Conservation (phyloP, 331 rosid genomes). For the Cucumis variabilis region DNA sequence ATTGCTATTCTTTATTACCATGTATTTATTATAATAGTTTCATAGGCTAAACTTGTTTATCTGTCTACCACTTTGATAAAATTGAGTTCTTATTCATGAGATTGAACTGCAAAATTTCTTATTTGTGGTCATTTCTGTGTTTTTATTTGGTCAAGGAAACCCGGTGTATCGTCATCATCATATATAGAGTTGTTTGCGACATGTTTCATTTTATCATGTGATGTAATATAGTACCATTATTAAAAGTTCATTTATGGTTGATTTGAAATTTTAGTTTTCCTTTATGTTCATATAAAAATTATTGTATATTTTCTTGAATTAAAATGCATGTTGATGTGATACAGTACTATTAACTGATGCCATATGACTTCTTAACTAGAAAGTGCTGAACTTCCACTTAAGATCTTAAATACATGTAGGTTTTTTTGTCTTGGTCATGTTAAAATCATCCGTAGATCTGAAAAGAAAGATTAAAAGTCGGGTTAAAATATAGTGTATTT, state of each 20-base stretch:
- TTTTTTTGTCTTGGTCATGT: too few species aligned
- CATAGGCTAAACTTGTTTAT: constrained; percentile 1
- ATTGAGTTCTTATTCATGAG: neutral
- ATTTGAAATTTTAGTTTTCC: neutral
- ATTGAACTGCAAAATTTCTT: constrained; percentile 7
- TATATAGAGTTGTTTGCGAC: neutral
- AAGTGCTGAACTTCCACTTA: neutral
- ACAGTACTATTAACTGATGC: neutral
- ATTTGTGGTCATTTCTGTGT: neutral
- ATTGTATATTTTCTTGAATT: constrained; percentile 14
- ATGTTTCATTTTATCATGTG: neutral
- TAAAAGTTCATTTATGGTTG: neutral
- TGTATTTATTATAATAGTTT: neutral
- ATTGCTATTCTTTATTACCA: constrained; percentile 10
- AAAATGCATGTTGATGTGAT: neutral
- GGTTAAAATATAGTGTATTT: too few species aligned
- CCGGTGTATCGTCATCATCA: neutral
- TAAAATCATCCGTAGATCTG: too few species aligned
- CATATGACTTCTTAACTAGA: neutral
- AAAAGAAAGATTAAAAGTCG: too few species aligned
- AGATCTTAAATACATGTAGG: too few species aligned
- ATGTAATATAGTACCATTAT: neutral
- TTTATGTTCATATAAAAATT: neutral
- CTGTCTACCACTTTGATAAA: neutral
- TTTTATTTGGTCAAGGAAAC: neutral